Conservation (phyloP, 805 yeast species). For the Hanseniaspora lachancei region DNA sequence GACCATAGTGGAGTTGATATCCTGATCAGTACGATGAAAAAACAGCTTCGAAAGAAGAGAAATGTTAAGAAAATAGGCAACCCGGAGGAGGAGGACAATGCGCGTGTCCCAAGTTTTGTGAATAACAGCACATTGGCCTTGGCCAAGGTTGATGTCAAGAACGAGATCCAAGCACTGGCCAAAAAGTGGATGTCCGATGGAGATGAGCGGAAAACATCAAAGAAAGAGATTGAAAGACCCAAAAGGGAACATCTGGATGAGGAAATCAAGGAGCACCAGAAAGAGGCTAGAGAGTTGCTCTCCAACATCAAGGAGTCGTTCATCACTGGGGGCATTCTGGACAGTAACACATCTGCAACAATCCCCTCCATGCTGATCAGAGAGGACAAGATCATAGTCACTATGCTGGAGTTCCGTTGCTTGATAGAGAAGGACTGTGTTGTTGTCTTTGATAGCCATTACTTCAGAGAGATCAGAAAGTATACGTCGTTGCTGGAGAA, state of each 20-base stretch:
- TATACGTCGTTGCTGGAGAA: constrained; percentile 69
- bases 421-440: constrained; percentile 59
- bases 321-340: constrained; percentile 8
- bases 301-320: constrained; percentile 9
- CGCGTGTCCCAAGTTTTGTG: constrained; percentile 55
- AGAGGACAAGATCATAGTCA: constrained; percentile 54
- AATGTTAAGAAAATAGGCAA: constrained; percentile 17
- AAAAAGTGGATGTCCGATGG: neutral
- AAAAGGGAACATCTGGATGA: neutral
- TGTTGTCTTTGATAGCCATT: constrained; percentile 61
- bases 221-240: constrained; percentile 19
- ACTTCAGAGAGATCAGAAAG: constrained; percentile 43
- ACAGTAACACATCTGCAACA: constrained; percentile 43
- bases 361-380: constrained; percentile 74
- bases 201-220: constrained; percentile 16
- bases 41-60: constrained; percentile 13
- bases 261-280: neutral
- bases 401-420: constrained; percentile 67
- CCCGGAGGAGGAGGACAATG: neutral
- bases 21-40: neutral
- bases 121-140: neutral
- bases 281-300: neutral
- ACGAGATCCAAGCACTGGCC: neutral
- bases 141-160: neutral
- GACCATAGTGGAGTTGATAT: constrained; percentile 10